Percentiles rank a stretch among this genome's conserved stretches.
These are phyloP conservation scores for Nakazawaea ishiwadae DNA, from an alignment of 805 yeast species.

Conservation along the genomic window DNA sequence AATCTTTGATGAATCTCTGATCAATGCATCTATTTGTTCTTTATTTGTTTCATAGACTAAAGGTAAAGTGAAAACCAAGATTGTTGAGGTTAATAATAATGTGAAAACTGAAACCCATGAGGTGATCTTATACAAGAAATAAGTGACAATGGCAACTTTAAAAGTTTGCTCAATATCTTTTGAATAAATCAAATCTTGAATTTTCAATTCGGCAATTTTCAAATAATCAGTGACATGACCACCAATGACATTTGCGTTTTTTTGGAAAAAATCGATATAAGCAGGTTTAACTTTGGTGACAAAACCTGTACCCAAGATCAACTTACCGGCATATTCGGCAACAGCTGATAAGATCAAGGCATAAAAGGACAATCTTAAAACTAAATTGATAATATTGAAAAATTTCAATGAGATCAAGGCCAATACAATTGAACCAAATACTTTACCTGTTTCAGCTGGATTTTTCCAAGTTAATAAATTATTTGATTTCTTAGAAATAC, in stretches of 20 bases:
- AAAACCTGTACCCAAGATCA: conserved; percentile 74
- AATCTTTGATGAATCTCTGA: conserved; percentile 38
- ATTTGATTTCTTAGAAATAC: conserved; percentile 21
- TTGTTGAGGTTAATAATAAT: conserved; percentile 50
- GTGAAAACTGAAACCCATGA: conserved; percentile 72
- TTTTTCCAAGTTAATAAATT: conserved; percentile 66
- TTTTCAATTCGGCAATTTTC: conserved; percentile 46
- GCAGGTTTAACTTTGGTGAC: conserved; percentile 72
- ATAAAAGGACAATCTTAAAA: conserved; percentile 56
- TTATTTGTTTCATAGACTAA: conserved; percentile 68
- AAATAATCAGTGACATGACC: conserved; percentile 34
- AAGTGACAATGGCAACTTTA: conserved; percentile 65
- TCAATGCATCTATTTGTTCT: conserved; percentile 68
- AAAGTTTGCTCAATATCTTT: conserved; percentile 69
- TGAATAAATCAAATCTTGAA: conserved; percentile 58
- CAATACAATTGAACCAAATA: conserved; percentile 59
- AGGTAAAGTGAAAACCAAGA: conserved; percentile 71
- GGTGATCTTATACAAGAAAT: conserved; percentile 64
- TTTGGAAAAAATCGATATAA: conserved; percentile 26
- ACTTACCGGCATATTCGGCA: conserved; percentile 72
- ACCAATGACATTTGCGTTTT: conserved; percentile 23
- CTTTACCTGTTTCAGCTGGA: conserved; percentile 73
- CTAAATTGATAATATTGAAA: conserved; percentile 55
- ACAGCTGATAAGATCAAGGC: conserved; percentile 58
- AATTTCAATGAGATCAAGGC: conserved; percentile 54